Base-by-base conservation (phyloP, 306 rosid genomes). In the Aeschynomene evenia region DNA sequence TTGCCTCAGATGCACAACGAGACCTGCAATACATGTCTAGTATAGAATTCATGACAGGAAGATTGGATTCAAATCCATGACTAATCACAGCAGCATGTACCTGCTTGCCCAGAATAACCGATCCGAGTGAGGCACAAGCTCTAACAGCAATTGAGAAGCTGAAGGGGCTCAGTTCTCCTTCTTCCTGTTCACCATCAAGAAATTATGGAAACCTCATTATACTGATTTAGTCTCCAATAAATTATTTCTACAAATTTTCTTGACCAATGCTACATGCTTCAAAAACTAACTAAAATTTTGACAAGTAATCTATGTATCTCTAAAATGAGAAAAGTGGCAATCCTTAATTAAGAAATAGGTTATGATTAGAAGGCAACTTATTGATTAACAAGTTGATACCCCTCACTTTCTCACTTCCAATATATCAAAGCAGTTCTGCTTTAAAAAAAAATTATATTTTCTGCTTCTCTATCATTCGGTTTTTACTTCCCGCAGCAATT, bases 21-120 rank as follows among this genome's bases (percentile, higher is more conserved):
- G 85, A 86, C 79, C 88, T 82, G 87, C 89, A 88, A 85, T 90
- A 90, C 94, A 90, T 87, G 77, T 82, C 94, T 29, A 87, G 78
- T 68, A 87, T 63, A 19, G 94, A 84, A 77, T 90, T 87, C 92
- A 82, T 82, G 71, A 88, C 90, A 34, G 95, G 88, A 77, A 84
- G 83, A 61, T 82, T 74, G 56, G 80, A 77, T 37, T 71, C 80
- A 43, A 86, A 85, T 46, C 89, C 92, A 55, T 79, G 77, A 71
- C 81, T 86, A 74, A 85, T 76, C 48, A 82, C 81, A 34, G 91
- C 86, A 68, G 88, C 86, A 72, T 91, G 95, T 65, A 91, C 70
- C 77, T 81, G 92, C 74, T 79, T 86, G 59, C 97, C 96, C 63
- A 67, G 71, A 74, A 72, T 29, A 37, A 45, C 76, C 0, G 68